These are phyloP conservation scores for Arthrobotrys musiformis DNA, from an alignment of 2,329 filamentous ascomycete genomes.

Conservation along the genomic window DNA sequence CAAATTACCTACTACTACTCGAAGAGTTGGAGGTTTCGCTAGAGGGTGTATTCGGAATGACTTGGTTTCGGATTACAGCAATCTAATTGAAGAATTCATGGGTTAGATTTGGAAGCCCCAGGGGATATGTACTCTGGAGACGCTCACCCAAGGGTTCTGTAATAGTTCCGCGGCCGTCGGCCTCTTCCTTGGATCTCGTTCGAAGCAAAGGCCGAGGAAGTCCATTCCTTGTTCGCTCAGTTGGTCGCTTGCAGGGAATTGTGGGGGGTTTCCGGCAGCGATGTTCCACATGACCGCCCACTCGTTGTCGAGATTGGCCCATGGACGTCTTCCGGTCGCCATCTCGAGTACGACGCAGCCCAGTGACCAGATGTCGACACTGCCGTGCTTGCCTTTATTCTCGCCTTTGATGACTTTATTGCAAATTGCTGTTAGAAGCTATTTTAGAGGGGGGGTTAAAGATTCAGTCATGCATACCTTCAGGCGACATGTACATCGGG, in stretches of 20 bases:
- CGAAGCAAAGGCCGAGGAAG: slow-evolving; percentile 87
- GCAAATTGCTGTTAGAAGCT: neutral
- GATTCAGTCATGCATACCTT: slow-evolving; percentile 64
- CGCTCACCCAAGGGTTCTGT: slow-evolving; percentile 85
- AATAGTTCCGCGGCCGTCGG: slow-evolving; percentile 87
- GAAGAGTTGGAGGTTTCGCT: slow-evolving; percentile 51
- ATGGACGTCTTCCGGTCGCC: slow-evolving; percentile 92
- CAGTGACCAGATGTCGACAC: slow-evolving; percentile 94
- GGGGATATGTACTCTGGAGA: neutral
- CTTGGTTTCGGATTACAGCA: slow-evolving; percentile 53
- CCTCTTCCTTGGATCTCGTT: slow-evolving; percentile 80
- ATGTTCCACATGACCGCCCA: slow-evolving; percentile 99
- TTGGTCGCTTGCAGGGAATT: slow-evolving; percentile 83
- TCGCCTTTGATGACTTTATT: slow-evolving; percentile 84
- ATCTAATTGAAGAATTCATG: slow-evolving; percentile 3
- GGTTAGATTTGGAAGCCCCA: neutral
- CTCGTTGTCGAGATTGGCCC: slow-evolving; percentile 96
- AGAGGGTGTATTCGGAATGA: slow-evolving; percentile 54
- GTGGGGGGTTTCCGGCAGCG: slow-evolving; percentile 91
- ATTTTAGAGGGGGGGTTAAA: neutral
- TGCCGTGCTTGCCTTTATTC: slow-evolving; percentile 79
- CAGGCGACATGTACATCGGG: slow-evolving; percentile 99
- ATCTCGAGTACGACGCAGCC: slow-evolving; percentile 98
- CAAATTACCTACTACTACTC: slow-evolving; percentile 31
- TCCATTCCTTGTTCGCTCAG: slow-evolving; percentile 85